phyloP scores from a whole-genome alignment of 2,329 filamentous ascomycete genomes.

The Pyrenochaeta sp. region DNA sequence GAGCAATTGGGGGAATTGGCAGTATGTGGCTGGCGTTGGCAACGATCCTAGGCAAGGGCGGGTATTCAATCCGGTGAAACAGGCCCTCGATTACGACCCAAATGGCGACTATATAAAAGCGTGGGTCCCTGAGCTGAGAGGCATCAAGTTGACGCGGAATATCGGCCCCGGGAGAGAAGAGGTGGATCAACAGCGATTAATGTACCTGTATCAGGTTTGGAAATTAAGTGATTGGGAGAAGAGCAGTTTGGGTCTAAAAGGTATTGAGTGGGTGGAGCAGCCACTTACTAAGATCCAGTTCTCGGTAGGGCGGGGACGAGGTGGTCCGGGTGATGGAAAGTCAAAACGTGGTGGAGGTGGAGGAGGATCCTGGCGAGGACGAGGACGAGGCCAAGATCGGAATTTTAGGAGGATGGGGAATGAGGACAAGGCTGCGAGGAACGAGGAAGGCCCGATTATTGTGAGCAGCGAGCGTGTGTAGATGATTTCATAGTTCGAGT shows the following conservation, averaged over 20 bases:
- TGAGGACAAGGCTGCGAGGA: constrained; percentile 13
- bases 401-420: constrained; percentile 17
- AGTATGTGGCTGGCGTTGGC: constrained; percentile 80
- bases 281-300: constrained; percentile 57
- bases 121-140: constrained; percentile 74
- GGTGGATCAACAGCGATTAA: constrained; percentile 51
- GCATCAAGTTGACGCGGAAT: constrained; percentile 52
- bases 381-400: constrained; percentile 18
- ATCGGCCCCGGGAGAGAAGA: constrained; percentile 35
- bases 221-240: constrained; percentile 68
- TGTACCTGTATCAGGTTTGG: constrained; percentile 75
- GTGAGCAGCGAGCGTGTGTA: constrained; percentile 19
- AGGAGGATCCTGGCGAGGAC: constrained; percentile 23
- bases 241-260: constrained; percentile 63
- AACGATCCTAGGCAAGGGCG: constrained; percentile 77
- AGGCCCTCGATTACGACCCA: constrained; percentile 78
- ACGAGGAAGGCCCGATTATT: constrained; percentile 22
- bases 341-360: constrained; percentile 18
- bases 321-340: constrained; percentile 16
- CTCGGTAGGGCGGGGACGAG: constrained; percentile 43
- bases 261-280: constrained; percentile 71
- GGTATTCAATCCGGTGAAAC: constrained; percentile 85
- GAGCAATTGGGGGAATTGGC: constrained; percentile 85
- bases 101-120: constrained; percentile 73
- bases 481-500: background rate